Evolutionary conservation across 495 filamentous ascomycete species (phyloP).

Genomic region (Penicillium angulare): DNA sequence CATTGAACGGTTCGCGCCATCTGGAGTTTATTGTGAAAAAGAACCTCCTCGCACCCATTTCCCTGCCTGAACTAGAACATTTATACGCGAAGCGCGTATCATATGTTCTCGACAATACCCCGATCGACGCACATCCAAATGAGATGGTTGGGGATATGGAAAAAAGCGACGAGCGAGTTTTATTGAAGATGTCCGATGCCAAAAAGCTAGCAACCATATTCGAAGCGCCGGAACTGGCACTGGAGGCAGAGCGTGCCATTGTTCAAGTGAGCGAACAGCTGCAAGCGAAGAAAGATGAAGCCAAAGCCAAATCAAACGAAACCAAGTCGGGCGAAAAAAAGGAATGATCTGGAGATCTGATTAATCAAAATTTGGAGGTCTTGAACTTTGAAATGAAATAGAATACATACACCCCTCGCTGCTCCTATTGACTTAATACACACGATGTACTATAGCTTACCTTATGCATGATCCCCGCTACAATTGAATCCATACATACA

Average conservation of each 20-base stretch:
- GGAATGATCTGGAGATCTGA: conserved; percentile 5
- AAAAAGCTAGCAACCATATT: conserved; percentile 66
- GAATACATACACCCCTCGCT: neutral
- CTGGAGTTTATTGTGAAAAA: conserved; percentile 75
- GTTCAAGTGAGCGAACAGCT: conserved; percentile 77
- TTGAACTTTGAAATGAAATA: neutral
- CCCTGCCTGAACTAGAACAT: conserved; percentile 64
- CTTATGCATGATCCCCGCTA: neutral
- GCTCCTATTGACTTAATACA: neutral
- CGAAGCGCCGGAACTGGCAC: conserved; percentile 76
- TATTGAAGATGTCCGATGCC: conserved; percentile 56
- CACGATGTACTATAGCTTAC: conserved; percentile 1
- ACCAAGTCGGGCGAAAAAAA: conserved; percentile 28
- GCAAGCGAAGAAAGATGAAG: conserved; percentile 44
- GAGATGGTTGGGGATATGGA: conserved; percentile 42
- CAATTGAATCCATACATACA: neutral
- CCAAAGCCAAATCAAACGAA: conserved; percentile 32
- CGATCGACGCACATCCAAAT: conserved; percentile 23
- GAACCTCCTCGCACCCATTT: conserved; percentile 59
- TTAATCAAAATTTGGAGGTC: neutral
- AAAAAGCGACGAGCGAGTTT: conserved; percentile 54
- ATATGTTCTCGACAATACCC: conserved; percentile 18
- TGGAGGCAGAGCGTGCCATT: conserved; percentile 88
- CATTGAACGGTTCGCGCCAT: conserved; percentile 80
- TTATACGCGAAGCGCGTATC: conserved; percentile 60